Conservation (phyloP, 179 eudicot genomes). For the Amaranthus tricolor region DNA sequence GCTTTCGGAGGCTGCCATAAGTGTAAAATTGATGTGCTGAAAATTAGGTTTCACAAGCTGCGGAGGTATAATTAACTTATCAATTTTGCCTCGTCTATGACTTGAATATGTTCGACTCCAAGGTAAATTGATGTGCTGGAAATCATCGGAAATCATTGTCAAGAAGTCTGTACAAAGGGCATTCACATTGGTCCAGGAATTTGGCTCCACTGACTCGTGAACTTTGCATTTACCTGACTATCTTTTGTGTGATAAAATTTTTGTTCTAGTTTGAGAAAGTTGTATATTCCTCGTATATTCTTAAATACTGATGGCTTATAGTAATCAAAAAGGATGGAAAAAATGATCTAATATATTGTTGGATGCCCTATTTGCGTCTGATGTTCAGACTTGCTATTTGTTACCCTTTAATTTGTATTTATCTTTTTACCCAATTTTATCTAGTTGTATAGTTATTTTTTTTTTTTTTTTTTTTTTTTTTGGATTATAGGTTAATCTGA, state of each 20-base stretch:
- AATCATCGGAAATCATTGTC: neutral
- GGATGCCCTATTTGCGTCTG: neutral
- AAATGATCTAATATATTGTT: neutral
- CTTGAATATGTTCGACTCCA: neutral
- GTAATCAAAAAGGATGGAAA: neutral
- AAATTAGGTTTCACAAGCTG: too few species aligned
- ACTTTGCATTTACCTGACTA: neutral
- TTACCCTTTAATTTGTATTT: neutral
- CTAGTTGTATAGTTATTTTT: too few species aligned
- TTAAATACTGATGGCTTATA: neutral
- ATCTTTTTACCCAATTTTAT: too few species aligned
- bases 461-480: too few species aligned
- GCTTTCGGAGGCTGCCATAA: constrained; percentile 2
- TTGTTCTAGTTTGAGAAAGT: constrained; percentile 6
- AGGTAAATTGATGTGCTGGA: neutral
- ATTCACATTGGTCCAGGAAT: neutral
- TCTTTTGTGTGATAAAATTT: neutral
- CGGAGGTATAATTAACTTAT: too few species aligned
- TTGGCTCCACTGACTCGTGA: constrained; percentile 9
- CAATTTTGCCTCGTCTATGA: neutral
- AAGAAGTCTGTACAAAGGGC: neutral
- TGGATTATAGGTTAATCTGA: too few species aligned
- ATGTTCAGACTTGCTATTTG: neutral
- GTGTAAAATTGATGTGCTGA: too few species aligned
- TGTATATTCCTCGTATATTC: constrained; percentile 5